Base-by-base conservation (phyloP, 352 stramenopile species). In the Globisporangium yorkense region DNA sequence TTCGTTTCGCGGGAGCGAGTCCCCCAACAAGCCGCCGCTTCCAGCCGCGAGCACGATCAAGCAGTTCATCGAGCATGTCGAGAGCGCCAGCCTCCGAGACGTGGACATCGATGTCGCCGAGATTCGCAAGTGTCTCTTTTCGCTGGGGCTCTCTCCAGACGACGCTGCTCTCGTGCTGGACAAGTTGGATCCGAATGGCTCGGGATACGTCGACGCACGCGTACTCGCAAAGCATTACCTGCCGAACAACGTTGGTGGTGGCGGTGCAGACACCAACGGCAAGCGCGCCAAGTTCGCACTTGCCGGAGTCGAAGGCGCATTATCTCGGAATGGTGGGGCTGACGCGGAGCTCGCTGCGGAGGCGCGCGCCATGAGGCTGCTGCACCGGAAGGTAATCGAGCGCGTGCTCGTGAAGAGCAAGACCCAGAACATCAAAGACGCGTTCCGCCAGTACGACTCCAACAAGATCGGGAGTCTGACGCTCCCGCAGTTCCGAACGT, bases 381-480 rank as follows among this genome's bases (percentile, higher is more conserved):
- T 89, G 31, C 80, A 89, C 54, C 80, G 75, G 3, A 77, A 71
- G 29, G 63, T 88, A 47, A 66, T 89, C 37, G 77, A 89, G 54
- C 72, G 75, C 20, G 68, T 84, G 50, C 64, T 85, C 0, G 44
- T 85, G 10, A 76, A 71, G 39, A 82, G 71, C 54, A 65, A 80
- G 6, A 84, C 58, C 20, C 62, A 82, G 43, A 89, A 58, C 48
- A 57, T 89, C 37, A 87, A 89, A 55, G 75, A 89, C 47, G 68
- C 79, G 35, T 89, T 89, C 57, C 74, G 77, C 2, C 63, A 80
- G 35, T 89, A 88, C 52, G 80, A 89, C 56, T 59, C 57, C 5
- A 71, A 74, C 27, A 76, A 77, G 4, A 62, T 57, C 2, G 80
- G 80, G 1, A 66, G 79, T n/a, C 53, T 89, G 29, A 73, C 65